Evolutionary conservation across 257 asterid species (phyloP).

Genomic region (Capsicum chinense): DNA sequence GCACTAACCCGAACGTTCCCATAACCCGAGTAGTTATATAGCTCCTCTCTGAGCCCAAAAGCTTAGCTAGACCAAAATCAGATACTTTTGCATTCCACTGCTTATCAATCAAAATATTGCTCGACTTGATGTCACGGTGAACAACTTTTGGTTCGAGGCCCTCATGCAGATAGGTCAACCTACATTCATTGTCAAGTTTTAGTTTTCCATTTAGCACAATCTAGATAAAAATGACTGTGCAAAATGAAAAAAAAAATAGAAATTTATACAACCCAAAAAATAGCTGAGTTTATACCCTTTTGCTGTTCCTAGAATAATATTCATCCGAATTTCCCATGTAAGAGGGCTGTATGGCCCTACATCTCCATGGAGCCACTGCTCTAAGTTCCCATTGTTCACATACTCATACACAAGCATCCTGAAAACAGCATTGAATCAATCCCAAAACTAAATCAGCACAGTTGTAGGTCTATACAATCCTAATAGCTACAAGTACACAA

Average conservation of each 20-base stretch:
- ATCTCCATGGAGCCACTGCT: constrained; percentile 50
- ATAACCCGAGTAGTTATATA: constrained; percentile 44
- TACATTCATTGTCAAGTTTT: constrained; percentile 6
- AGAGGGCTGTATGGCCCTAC: constrained; percentile 40
- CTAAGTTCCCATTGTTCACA: constrained; percentile 45
- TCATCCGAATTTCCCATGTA: constrained; percentile 46
- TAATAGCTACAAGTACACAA: background rate
- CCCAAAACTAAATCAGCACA: constrained; percentile 5
- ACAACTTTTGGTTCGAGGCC: constrained; percentile 47
- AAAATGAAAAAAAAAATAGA: background rate
- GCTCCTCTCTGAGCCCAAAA: constrained; percentile 41
- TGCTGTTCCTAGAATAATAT: constrained; percentile 41
- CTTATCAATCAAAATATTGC: constrained; percentile 45
- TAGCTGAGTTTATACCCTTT: constrained; percentile 36
- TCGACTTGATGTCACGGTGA: constrained; percentile 45
- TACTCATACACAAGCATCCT: constrained; percentile 51
- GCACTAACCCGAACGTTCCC: constrained; percentile 48
- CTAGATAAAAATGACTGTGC: background rate
- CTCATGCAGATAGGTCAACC: constrained; percentile 47
- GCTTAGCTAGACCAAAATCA: constrained; percentile 47
- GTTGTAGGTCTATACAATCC: background rate
- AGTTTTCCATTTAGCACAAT: background rate
- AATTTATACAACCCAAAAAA: background rate
- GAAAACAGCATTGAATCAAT: background rate
- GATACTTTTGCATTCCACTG: constrained; percentile 42